These are phyloP conservation scores for Alternaria incomplexa DNA, from an alignment of 2,329 filamentous ascomycete species.

Conservation along the genomic window DNA sequence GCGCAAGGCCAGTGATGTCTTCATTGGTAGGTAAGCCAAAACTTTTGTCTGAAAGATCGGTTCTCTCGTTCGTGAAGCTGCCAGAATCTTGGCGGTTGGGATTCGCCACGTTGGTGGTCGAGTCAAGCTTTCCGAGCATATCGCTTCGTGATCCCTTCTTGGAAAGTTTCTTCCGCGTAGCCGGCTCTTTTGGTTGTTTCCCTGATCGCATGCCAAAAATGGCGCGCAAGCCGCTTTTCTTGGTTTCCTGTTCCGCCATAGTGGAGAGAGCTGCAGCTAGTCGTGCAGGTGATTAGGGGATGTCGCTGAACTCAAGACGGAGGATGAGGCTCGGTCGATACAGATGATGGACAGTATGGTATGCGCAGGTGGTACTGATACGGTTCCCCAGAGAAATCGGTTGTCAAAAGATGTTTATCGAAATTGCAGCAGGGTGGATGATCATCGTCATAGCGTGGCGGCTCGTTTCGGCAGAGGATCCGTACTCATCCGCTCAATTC, in stretches of 20 bases:
- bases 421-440: constrained; percentile 11
- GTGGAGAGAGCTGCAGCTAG: neutral
- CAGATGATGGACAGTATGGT: neutral
- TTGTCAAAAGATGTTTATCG: constrained; percentile 5
- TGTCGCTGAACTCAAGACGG: neutral
- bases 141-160: constrained; percentile 28
- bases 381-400: neutral
- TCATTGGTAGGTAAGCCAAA: constrained; percentile 18
- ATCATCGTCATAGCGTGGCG: constrained; percentile 21
- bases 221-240: constrained; percentile 27
- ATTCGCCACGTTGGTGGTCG: constrained; percentile 11
- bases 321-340: neutral
- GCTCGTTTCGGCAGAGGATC: constrained; percentile 18
- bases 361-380: neutral
- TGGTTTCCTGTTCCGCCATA: constrained; percentile 27
- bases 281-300: neutral
- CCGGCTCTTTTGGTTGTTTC: constrained; percentile 19
- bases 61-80: constrained; percentile 28
- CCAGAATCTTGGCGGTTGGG: constrained; percentile 30
- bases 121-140: constrained; percentile 16
- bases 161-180: constrained; percentile 28
- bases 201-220: constrained; percentile 29
- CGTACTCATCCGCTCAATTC: constrained; percentile 16
- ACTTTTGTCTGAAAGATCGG: constrained; percentile 11
- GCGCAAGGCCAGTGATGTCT: constrained; percentile 9